These are phyloP conservation scores for Wallacemonas sp. DNA, from an alignment of 208 protist genomes.

Conservation along the genomic window DNA sequence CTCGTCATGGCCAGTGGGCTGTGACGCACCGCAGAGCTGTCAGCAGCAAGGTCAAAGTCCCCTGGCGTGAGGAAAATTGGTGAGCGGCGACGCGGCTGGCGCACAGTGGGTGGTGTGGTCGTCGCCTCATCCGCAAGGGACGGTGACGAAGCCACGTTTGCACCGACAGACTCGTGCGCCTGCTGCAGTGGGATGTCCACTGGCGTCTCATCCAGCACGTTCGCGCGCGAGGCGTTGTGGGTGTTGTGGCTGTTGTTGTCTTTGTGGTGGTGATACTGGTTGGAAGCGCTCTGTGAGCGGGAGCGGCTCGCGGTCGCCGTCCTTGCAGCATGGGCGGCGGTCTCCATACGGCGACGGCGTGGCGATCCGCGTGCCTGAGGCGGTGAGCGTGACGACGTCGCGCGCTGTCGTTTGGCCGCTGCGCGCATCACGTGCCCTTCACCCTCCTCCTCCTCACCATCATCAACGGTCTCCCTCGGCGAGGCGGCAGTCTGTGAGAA, in stretches of 20 bases:
- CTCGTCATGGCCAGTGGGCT: too few relatives aligned
- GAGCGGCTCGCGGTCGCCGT: too few relatives aligned
- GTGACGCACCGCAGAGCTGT: too few relatives aligned
- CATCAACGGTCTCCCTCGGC: too few relatives aligned
- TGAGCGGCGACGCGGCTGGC: constrained; percentile 2
- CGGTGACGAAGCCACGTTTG: too few relatives aligned
- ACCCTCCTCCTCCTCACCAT: too few relatives aligned
- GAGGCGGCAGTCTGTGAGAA: background rate
- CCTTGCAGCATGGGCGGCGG: too few relatives aligned
- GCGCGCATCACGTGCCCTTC: too few relatives aligned
- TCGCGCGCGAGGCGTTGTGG: background rate
- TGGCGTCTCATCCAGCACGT: constrained; percentile 10
- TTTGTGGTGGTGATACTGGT: background rate
- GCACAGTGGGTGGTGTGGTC: background rate
- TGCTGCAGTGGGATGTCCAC: constrained; percentile 1
- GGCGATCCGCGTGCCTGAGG: background rate
- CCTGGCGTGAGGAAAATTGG: constrained; percentile 8
- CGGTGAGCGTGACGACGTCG: background rate
- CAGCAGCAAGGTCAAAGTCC: background rate
- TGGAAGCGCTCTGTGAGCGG: background rate
- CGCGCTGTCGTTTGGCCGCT: background rate
- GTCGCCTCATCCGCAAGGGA: too few relatives aligned
- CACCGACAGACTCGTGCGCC: too few relatives aligned
- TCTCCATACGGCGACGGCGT: background rate
- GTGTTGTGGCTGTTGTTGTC: background rate